Evolutionary conservation across 163 green algal genomes (phyloP).

Genomic region (Chloromonas sp.): DNA sequence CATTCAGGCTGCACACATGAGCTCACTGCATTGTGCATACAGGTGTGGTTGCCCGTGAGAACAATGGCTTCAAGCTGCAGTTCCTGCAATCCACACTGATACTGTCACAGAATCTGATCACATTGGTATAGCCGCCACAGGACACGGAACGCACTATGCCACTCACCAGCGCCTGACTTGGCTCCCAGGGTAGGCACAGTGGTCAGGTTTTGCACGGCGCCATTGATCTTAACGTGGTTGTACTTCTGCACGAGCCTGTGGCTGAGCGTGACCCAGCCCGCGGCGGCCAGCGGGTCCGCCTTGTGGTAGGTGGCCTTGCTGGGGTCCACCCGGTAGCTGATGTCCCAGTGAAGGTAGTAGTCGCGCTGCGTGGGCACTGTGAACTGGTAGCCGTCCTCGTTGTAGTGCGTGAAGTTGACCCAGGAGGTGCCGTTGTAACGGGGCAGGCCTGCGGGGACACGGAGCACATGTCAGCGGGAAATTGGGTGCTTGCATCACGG

Average conservation of each 20-base stretch:
- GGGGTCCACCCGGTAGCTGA: slow-evolving; percentile 35
- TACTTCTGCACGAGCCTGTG: slow-evolving; percentile 19
- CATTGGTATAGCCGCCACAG: too few species aligned
- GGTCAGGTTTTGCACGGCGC: not conserved
- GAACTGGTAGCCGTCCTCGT: slow-evolving; percentile 54
- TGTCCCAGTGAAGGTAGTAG: slow-evolving; percentile 50
- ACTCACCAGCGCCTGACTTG: not conserved
- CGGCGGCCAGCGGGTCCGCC: slow-evolving; percentile 28
- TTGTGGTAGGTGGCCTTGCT: slow-evolving; percentile 25
- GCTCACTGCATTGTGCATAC: not conserved
- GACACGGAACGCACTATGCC: too few species aligned
- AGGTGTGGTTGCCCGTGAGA: not conserved
- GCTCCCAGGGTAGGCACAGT: not conserved
- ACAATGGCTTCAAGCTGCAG: too few species aligned
- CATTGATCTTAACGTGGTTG: slow-evolving; percentile 31
- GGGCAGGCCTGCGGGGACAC: not conserved
- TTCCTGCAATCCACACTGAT: too few species aligned
- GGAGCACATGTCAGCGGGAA: too few species aligned
- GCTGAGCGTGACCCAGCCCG: slow-evolving; percentile 20
- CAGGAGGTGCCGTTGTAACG: slow-evolving; percentile 29
- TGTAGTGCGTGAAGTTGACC: slow-evolving; percentile 45
- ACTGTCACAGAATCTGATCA: too few species aligned
- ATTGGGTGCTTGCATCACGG: too few species aligned
- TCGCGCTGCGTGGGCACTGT: slow-evolving; percentile 26
- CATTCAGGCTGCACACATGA: not conserved